Evolutionary conservation across 371 early-diverging fungal genomes (phyloP).

Genomic region (Syncephalastrum sp.): DNA sequence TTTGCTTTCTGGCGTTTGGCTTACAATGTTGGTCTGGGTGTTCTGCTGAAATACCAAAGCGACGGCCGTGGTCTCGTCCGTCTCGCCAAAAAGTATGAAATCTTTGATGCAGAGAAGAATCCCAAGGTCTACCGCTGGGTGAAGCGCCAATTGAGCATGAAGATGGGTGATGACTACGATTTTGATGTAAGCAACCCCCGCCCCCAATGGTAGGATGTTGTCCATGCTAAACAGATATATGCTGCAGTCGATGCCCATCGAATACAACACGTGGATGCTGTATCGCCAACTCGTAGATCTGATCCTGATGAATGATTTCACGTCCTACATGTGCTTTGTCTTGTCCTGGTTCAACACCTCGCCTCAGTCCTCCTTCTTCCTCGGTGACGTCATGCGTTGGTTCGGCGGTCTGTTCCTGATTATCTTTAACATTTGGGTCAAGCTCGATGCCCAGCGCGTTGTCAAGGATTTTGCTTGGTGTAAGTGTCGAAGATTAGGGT

Average conservation of each 20-base stretch:
- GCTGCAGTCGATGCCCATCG: conserved; percentile 75
- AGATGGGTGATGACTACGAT: conserved; percentile 86
- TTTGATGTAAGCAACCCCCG: conserved; percentile 57
- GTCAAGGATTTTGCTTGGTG: conserved; percentile 98
- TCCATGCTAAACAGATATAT: conserved; percentile 1
- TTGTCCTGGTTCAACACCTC: conserved; percentile 67
- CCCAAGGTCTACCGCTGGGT: conserved; percentile 62
- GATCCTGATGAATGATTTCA: conserved; percentile 90
- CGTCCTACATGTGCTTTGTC: conserved; percentile 83
- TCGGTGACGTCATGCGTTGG: conserved; percentile 69
- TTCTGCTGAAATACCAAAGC: conserved; percentile 80
- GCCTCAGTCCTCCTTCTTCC: conserved; percentile 45
- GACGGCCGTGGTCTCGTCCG: conserved; percentile 69
- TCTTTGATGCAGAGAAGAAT: conserved; percentile 57
- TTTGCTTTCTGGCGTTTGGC: conserved; percentile 87
- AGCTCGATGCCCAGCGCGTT: conserved; percentile 93
- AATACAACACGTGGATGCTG: conserved; percentile 94
- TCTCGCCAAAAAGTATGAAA: conserved; percentile 56
- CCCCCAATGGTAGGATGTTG: not conserved
- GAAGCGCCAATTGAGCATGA: conserved; percentile 70
- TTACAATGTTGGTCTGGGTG: conserved; percentile 88
- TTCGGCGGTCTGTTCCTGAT: conserved; percentile 78
- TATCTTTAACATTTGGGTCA: conserved; percentile 93
- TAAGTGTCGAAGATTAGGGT: conserved; percentile 40
- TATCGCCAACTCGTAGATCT: conserved; percentile 94